Percentiles rank a stretch among this genome's conserved stretches.
Evolutionary conservation across 2,329 filamentous ascomycete species (phyloP).

Genomic region (Aotearoamyces nothofagi): DNA sequence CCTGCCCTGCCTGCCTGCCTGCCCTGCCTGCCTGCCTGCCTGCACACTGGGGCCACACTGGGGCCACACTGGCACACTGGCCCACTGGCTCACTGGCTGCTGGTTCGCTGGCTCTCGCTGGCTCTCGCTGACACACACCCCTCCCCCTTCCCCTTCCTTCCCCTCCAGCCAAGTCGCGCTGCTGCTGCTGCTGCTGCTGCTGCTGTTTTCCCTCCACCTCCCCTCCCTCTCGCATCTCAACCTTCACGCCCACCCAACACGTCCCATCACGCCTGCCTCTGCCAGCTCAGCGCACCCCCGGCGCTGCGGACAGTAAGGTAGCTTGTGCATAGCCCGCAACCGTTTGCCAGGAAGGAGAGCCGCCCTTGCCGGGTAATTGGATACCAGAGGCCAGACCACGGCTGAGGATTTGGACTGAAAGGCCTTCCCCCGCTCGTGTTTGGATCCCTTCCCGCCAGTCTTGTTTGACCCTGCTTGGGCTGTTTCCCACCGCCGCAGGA

Average conservation of each 20-base stretch:
- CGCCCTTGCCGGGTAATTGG: no score
- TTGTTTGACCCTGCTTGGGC: no score
- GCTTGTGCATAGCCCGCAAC: neutral
- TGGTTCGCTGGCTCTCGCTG: neutral
- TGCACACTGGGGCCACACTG: neutral
- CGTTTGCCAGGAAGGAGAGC: neutral
- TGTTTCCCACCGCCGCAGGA: no score
- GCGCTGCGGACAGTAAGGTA: no score
- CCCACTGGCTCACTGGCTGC: neutral
- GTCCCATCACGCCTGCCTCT: conserved; percentile 1
- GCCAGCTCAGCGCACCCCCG: conserved; percentile 5
- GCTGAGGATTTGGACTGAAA: conserved; percentile 11
- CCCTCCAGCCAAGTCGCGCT: neutral
- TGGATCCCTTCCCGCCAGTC: no score
- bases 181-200: neutral
- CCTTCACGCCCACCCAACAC: conserved; percentile 2
- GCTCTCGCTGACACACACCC: neutral
- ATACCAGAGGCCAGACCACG: no score
- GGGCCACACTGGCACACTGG: no score
- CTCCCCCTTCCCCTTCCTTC: neutral
- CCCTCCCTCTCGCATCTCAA: conserved; percentile 2
- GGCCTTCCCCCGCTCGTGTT: conserved; percentile 9
- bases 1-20: neutral
- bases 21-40: neutral
- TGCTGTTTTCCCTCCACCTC: conserved; percentile 1